phyloP scores from a whole-genome alignment of 345 rosid genomes.

The Rhodamnia rubescens region DNA sequence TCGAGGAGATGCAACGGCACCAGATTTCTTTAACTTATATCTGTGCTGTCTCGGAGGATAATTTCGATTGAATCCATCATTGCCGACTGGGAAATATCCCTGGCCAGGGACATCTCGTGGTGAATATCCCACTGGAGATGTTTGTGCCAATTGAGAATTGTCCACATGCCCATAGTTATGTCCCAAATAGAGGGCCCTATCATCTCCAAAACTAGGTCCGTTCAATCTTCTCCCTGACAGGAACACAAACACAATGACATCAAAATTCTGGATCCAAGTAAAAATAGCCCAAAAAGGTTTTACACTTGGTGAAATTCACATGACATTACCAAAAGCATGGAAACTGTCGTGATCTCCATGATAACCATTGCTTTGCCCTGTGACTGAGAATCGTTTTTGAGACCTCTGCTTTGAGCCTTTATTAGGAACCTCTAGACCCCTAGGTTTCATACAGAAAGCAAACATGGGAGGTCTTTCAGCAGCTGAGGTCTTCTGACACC shows the following conservation, averaged over 20 bases:
- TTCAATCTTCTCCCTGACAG: slow-evolving; percentile 60
- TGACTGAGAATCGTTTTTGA: slow-evolving; percentile 54
- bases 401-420: slow-evolving; percentile 87
- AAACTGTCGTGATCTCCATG: slow-evolving; percentile 49
- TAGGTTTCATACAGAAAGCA: slow-evolving; percentile 97
- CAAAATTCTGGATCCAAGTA: neutral
- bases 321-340: slow-evolving; percentile 30
- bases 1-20: neutral
- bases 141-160: slow-evolving; percentile 39
- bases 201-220: slow-evolving; percentile 68
- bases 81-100: slow-evolving; percentile 29
- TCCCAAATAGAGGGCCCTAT: slow-evolving; percentile 31
- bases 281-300: neutral
- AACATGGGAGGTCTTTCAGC: slow-evolving; percentile 80
- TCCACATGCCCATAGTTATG: slow-evolving; percentile 46
- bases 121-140: slow-evolving; percentile 36
- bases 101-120: slow-evolving; percentile 27
- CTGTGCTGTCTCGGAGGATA: slow-evolving; percentile 36
- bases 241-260: slow-evolving; percentile 1
- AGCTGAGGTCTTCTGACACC: slow-evolving; percentile 32
- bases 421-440: slow-evolving; percentile 87
- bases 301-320: neutral
- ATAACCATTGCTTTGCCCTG: slow-evolving; percentile 35
- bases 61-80: slow-evolving; percentile 15
- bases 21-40: slow-evolving; percentile 22